Base-by-base conservation (phyloP, 345 rosid species). In the Citrus hindsii region DNA sequence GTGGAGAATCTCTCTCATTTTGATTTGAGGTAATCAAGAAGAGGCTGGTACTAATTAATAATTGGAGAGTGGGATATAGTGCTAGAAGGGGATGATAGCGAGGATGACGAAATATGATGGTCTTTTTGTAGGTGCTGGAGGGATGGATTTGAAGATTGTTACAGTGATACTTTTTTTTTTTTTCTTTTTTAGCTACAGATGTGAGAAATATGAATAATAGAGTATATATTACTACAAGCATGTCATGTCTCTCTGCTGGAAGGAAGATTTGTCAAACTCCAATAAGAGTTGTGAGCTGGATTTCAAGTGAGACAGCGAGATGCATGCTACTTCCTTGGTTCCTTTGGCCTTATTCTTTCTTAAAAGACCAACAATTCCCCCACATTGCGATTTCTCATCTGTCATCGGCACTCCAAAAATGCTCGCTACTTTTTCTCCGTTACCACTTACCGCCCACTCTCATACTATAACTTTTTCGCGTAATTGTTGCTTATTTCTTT, bases 1-100 rank as follows among this genome's bases (percentile, higher is more conserved):
- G 70, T 89, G 92, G 74, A 89, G 89, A 73, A 89, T 89, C 78
- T 89, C 92, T 79, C 92, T 89, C 92, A 89, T 89, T 30, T 77
- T 32, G 51, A 16, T 13, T 32, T 0, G 4, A 38, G 62, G 42
- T 40, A 2, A 6, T 13, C 3, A 46, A 46, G 16, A 46, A 13
- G 6, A 53, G 21, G 53, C 9, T 9, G 4, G 33, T 46, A 33
- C 3, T 27, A 33, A 16, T 16, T 4, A 46, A 42, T 33, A 32
- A 65, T 30, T 56, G 13, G 16, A 35, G 71, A 63, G 28, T 53
- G 64, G 21, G 12, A 59, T 48, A 67, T 55, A 19, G 61, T 16
- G 40, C 7, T 1, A 21, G 60, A 74, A 67, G 74, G 38, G 73
- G 61, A 55, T 46, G 74, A 69, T 64, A 48, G 79, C 12, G 37